Evolutionary conservation across 768 basidiomycete genomes (phyloP).

Genomic region (Trametes gibbosa): DNA sequence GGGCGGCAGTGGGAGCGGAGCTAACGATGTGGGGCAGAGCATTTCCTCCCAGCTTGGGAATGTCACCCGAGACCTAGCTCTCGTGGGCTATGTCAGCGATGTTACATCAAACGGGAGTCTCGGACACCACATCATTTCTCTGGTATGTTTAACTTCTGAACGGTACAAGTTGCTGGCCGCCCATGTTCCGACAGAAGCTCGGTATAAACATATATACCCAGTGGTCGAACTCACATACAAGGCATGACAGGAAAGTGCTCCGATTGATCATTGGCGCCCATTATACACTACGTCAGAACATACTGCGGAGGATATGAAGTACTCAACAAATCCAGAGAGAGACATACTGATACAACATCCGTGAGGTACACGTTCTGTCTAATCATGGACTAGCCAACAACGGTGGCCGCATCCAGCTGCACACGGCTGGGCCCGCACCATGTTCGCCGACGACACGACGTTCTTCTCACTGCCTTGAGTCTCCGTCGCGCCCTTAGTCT

Average conservation of each 20-base stretch:
- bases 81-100: not conserved
- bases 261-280: no score
- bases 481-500: constrained; percentile 12
- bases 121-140: no score
- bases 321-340: no score
- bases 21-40: not conserved
- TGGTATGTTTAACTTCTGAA: no score
- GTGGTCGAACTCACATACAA: no score
- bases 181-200: no score
- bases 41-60: not conserved
- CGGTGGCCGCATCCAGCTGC: constrained; percentile 82
- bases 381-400: constrained; percentile 37
- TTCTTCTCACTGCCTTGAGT: constrained; percentile 11
- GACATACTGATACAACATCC: not conserved
- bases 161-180: no score
- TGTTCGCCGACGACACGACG: constrained; percentile 4
- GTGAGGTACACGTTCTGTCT: not conserved
- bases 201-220: no score
- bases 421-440: constrained; percentile 58
- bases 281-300: no score
- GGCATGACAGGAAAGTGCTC: no score
- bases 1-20: constrained; percentile 9
- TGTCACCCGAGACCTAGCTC: not conserved
- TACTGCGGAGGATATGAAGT: no score
- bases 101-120: no score